These are phyloP conservation scores for Blastocrithidia nonstop DNA, from an alignment of 208 protist species.

Conservation along the genomic window DNA sequence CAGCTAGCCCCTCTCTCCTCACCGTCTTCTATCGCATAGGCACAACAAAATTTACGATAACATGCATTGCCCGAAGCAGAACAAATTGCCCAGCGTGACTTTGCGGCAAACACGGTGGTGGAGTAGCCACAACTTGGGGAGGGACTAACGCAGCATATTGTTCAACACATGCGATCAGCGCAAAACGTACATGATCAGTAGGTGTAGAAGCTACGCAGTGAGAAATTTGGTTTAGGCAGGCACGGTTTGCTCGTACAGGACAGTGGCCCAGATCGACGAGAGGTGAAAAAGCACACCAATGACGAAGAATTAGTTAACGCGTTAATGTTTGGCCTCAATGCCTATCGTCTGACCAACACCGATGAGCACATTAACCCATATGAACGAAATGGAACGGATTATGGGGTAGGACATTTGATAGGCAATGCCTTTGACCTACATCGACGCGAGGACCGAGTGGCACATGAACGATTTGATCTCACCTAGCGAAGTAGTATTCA, in stretches of 20 bases:
- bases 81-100: constrained; percentile 19
- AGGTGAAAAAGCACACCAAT: constrained; percentile 53
- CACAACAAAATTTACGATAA: constrained; percentile 36
- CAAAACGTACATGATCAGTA: constrained; percentile 6
- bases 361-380: constrained; percentile 77
- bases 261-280: constrained; percentile 61
- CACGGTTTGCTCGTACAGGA: constrained; percentile 79
- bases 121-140: constrained; percentile 56
- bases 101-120: constrained; percentile 49
- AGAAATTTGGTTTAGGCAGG: constrained; percentile 75
- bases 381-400: constrained; percentile 26
- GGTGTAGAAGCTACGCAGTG: constrained; percentile 26
- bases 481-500: constrained; percentile 61
- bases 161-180: constrained; percentile 14
- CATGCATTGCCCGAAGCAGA: constrained; percentile 14
- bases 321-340: constrained; percentile 31
- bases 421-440: constrained; percentile 70
- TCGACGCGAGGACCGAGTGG: constrained; percentile 53
- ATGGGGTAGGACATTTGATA: constrained; percentile 66
- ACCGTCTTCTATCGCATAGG: constrained; percentile 59
- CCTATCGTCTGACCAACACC: constrained; percentile 42
- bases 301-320: constrained; percentile 79
- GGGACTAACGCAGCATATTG: constrained; percentile 41
- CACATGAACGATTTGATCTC: constrained; percentile 48
- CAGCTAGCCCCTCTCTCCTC: constrained; percentile 36